Base-by-base conservation (phyloP, 495 filamentous ascomycete genomes). In the Lineolata rhizophorae region DNA sequence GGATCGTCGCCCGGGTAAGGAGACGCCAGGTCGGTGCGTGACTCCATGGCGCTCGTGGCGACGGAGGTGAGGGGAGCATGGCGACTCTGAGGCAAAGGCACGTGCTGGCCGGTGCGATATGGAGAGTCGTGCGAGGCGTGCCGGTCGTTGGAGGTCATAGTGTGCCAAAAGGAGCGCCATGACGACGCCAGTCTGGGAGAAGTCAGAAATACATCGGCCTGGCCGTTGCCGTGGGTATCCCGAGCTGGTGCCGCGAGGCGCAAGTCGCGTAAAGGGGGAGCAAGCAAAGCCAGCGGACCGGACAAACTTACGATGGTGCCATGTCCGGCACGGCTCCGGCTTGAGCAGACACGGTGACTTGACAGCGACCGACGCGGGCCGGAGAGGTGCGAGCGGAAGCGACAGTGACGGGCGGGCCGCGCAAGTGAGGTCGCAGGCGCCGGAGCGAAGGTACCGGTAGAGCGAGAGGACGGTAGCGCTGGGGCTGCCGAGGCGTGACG, bases 101-200 rank as follows among this genome's bases (percentile, higher is more conserved):
- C 44, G 36, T 46, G 41, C 16, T 38, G 41, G 35, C 47, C 50
- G 27, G 48, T 49, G 28, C 54, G 52, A 37, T 54, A 57, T 24
- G 54, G 51, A 20, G 54, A 55, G 42, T 57, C 49, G 47, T 49
- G 48, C 4, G 52, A 52, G 35, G 54, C 54, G 31, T 57, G 54
- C n/a, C 54, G 54, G 47, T 57, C 54, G 21, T 54, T 45, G 28
- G 52, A 55, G 37, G 82, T 92, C 81, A 94, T 87, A 32, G 81
- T 76, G 64, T 95, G 85, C 85, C 85, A 94, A 56, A 93, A 81
- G 40, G 76, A 77, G 42, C 69, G 67, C 54, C 77, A 70, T 53
- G 65, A 57, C 32, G 59, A 58, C 34, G 62, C 61, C 39, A 84
- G 46, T 37, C 73, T 76, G 41, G 27, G 32, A 14, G 18, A 14